These are phyloP conservation scores for Nissolia schottii DNA, from an alignment of 306 rosid species.

Conservation along the genomic window DNA sequence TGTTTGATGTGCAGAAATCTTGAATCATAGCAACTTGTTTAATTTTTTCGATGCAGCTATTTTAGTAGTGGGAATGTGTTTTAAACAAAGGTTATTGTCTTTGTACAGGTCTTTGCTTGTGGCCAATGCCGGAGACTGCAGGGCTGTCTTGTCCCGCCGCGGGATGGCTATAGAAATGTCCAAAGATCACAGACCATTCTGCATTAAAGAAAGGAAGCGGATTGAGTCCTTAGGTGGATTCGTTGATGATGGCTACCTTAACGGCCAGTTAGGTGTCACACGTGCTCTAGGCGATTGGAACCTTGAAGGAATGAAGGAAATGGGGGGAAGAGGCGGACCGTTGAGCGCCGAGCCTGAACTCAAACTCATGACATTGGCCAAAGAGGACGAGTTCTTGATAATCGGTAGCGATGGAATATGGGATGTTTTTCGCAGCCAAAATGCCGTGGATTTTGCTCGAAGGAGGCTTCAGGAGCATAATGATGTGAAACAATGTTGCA, in stretches of 20 bases:
- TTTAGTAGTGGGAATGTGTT: background rate
- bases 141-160: slow-evolving; percentile 75
- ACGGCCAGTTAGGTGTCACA: slow-evolving; percentile 73
- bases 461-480: slow-evolving; percentile 83
- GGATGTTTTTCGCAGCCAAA: slow-evolving; percentile 82
- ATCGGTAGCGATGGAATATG: slow-evolving; percentile 94
- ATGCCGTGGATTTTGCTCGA: slow-evolving; percentile 74
- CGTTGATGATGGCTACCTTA: slow-evolving; percentile 65
- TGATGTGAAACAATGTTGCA: slow-evolving; percentile 77
- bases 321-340: slow-evolving; percentile 65
- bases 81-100: background rate
- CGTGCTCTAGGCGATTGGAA: slow-evolving; percentile 98
- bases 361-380: slow-evolving; percentile 52
- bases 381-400: slow-evolving; percentile 82
- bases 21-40: background rate
- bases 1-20: background rate
- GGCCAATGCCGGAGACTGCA: slow-evolving; percentile 96
- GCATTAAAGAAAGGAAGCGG: slow-evolving; percentile 63
- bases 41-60: background rate
- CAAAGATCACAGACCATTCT: slow-evolving; percentile 72
- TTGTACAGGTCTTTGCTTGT: slow-evolving; percentile 79
- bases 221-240: slow-evolving; percentile 79
- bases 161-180: slow-evolving; percentile 82
- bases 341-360: slow-evolving; percentile 93
- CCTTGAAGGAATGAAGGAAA: slow-evolving; percentile 85